Conservation (phyloP, 2,329 filamentous ascomycete genomes). For the Decorospora gaudefroyi region DNA sequence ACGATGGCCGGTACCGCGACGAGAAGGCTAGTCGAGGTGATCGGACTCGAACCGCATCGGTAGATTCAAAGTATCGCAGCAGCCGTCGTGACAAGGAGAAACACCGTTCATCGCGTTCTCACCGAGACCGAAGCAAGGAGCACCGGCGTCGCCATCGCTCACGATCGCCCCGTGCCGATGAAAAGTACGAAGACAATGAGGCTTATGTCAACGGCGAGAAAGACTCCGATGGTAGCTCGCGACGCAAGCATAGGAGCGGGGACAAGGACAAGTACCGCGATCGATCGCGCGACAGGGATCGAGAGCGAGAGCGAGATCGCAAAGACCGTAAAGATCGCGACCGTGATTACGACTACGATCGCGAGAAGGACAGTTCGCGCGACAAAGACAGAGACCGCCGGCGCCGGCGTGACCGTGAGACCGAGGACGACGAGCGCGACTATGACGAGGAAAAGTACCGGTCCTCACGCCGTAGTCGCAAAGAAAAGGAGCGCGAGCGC, state of each 20-base stretch:
- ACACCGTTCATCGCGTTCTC: conserved; percentile 52
- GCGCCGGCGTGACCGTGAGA: conserved; percentile 56
- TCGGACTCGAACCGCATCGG: conserved; percentile 68
- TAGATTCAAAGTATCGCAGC: conserved; percentile 63
- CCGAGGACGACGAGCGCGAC: conserved; percentile 43
- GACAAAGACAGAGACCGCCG: conserved; percentile 52
- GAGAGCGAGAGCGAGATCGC: conserved; percentile 42
- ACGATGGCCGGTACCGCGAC: conserved; percentile 37
- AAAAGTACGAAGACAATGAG: conserved; percentile 38
- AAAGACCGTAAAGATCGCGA: conserved; percentile 58
- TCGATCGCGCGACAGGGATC: conserved; percentile 39
- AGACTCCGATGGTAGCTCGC: conserved; percentile 34
- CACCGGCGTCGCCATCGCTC: conserved; percentile 51
- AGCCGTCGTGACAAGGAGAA: conserved; percentile 56
- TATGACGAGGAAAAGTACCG: conserved; percentile 49
- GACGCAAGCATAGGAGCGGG: conserved; percentile 46
- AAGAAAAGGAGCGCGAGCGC: conserved; percentile 50
- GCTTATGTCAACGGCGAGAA: conserved; percentile 36
- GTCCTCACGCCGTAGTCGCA: conserved; percentile 50
- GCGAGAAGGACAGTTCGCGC: conserved; percentile 40
- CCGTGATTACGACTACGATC: conserved; percentile 49
- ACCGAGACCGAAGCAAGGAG: conserved; percentile 54
- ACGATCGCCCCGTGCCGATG: conserved; percentile 45
- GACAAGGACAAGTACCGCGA: conserved; percentile 43
- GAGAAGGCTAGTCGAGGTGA: conserved; percentile 59